A percentile compares a stretch with the other conserved stretches of the same genome.
Evolutionary conservation across 129 eudicot species (phyloP).

Genomic region (Centella asiatica): DNA sequence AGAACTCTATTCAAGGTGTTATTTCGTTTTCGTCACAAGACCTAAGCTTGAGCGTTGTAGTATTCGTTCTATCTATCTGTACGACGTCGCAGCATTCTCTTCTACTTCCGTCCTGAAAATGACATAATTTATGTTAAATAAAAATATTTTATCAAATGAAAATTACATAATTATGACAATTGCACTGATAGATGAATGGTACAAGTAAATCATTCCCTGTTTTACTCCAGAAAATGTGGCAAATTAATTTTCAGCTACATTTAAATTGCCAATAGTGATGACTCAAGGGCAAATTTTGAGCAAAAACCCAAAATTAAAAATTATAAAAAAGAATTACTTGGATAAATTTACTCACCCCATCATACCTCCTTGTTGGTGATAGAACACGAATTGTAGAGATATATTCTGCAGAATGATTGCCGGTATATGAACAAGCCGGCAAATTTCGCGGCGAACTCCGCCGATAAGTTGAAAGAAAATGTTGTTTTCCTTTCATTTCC

Average conservation of each 20-base stretch:
- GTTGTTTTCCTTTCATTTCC: neutral
- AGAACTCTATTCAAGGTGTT: neutral
- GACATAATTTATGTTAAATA: neutral
- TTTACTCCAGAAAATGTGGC: too few relatives aligned
- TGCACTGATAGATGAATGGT: too few relatives aligned
- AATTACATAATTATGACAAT: too few relatives aligned
- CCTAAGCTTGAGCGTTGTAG: constrained; percentile 35
- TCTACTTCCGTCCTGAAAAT: constrained; percentile 39
- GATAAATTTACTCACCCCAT: constrained; percentile 15
- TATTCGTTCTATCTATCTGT: constrained; percentile 21
- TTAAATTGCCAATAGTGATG: too few relatives aligned
- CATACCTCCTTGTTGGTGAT: constrained; percentile 4
- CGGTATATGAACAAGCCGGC: constrained; percentile 9
- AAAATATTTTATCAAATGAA: too few relatives aligned
- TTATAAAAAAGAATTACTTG: neutral
- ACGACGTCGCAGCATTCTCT: constrained; percentile 57
- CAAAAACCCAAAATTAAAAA: too few relatives aligned
- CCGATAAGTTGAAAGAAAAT: constrained; percentile 13
- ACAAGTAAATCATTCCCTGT: too few relatives aligned
- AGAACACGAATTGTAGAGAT: constrained; percentile 1
- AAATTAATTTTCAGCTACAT: too few relatives aligned
- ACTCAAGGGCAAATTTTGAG: too few relatives aligned
- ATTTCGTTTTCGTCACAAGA: constrained; percentile 44
- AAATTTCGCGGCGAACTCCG: constrained; percentile 5
- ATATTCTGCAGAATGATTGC: constrained; percentile 21